Evolutionary conservation across 1,139 yeast species (phyloP), one percentile per base, ranked within the genome.

Genomic region (Protomyces inundatus): DNA sequence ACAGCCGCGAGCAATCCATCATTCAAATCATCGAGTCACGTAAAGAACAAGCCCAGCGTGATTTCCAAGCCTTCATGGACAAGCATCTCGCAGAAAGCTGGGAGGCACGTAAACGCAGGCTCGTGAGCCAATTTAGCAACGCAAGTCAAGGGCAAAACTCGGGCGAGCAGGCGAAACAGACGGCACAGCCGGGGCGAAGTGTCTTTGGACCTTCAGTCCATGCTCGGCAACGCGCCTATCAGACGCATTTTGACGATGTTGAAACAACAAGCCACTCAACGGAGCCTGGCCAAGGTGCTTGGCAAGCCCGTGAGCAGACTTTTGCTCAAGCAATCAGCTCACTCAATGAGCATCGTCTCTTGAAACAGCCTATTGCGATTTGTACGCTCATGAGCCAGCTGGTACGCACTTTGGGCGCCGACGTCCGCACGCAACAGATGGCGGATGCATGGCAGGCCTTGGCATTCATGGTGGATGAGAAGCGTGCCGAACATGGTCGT

Each of bases 21-120:
- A 76, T 90, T 60, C 81, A 87, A 35, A 87, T 97, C 1, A 90
- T 93, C 70, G 97, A 90, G 72, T 91, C 86, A 70, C 83, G 93
- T 0, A 80, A 90, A 67, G 77, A 82, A 1, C 77, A 84, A 34
- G 91, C 97, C 1, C 86, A 96, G 1, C 80, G 81, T 62, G 97
- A 90, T 71, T 93, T 91, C 74, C 97, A 91, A 73, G 78, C 76
- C 55, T 89, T 84, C 73, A 84, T 91, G 67, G 85, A 82, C 69
- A 83, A 85, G 65, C 89, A 86, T 70, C 81, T 93, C 45, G 79
- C 87, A 1, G 79, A 88, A 62, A 97, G 90, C 74, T 93, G 98
- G 97, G 84, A 84, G 67, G 82, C 61, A 83, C 90, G 69, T 84
- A 89, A 70, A 85, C 84, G 66, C 88, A 85, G 69, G 81, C 90